phyloP scores from a whole-genome alignment of 495 filamentous ascomycete genomes.

The Massariosphaeria phaeospora region DNA sequence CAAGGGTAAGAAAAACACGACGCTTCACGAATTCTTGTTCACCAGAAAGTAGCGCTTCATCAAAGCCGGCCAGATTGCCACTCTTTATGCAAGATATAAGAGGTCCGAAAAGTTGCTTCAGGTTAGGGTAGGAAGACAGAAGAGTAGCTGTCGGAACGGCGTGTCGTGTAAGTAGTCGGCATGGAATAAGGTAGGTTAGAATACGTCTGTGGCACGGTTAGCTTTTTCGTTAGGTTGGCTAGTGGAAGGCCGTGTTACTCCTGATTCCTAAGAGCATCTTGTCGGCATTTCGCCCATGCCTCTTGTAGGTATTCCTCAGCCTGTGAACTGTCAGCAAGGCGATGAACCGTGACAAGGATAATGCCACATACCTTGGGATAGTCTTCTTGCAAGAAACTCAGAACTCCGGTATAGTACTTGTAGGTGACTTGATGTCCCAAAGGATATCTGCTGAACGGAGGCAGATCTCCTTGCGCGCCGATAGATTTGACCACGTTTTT shows the following conservation, averaged over 20 bases:
- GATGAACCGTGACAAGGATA: too few relatives aligned
- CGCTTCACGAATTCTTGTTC: slow-evolving; percentile 87
- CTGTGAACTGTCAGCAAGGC: too few relatives aligned
- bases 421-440: slow-evolving; percentile 92
- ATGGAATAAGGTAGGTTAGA: slow-evolving; percentile 91
- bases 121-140: slow-evolving; percentile 67
- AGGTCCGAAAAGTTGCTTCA: slow-evolving; percentile 72
- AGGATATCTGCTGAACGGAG: slow-evolving; percentile 66
- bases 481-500: slow-evolving; percentile 85
- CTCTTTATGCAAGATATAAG: slow-evolving; percentile 69
- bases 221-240: neutral
- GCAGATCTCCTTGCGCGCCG: slow-evolving; percentile 71
- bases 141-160: slow-evolving; percentile 68
- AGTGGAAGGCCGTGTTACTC: slow-evolving; percentile 53
- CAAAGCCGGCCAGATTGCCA: slow-evolving; percentile 80
- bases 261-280: slow-evolving; percentile 63
- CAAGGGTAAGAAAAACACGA: slow-evolving; percentile 92
- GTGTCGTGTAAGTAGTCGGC: slow-evolving; percentile 80
- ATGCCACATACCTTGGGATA: slow-evolving; percentile 63
- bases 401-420: slow-evolving; percentile 88
- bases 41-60: slow-evolving; percentile 69
- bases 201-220: slow-evolving; percentile 58
- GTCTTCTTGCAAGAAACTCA: slow-evolving; percentile 87
- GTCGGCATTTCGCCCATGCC: slow-evolving; percentile 74
- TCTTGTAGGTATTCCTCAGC: slow-evolving; percentile 74